Base-by-base conservation (phyloP, 75 land plant genomes). In the Adiantum capillusveneris region DNA sequence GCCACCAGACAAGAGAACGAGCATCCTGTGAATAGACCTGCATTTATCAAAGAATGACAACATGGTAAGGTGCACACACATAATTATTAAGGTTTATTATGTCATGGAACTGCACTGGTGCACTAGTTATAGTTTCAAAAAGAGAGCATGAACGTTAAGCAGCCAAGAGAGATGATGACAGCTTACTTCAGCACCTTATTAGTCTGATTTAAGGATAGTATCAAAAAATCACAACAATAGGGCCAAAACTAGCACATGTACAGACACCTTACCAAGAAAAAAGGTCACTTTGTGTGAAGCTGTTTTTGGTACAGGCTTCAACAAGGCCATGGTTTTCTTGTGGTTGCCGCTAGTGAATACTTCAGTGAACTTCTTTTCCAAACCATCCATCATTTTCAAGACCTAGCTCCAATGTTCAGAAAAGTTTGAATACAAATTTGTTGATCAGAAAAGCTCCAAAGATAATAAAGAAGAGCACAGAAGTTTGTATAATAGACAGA, bases 21-120 rank as follows among this genome's bases (percentile, higher is more conserved):
- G 50, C 57, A 63, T 25, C 72, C 72, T 27, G 72, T 49, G 13
- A 69, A 69, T 18, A 69, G 25, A 17, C 72, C 72, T 69, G 77
- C 34, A 79, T 28, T 12, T 19, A 13, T 2, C 25, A 26, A 31
- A 36, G 18, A 39, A 29, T 21, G 39, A 65, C 65, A 63, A 57
- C 7, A 9, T 17, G 9, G 11, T 37, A 21, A 27, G 17, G 27
- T 21, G 18, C 11, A 30, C 59, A 18, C 25, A 57, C 28, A 30
- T 21, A 31, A 20, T 25, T 18, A 27, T 16, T 11, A 9, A 30
- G 27, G 7, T 16, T 9, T 57, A 11, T 24, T 57, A 7, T 52
- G 19, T 52, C 24, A 7, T 19, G 16, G 6, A 24, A 7, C 19
- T 24, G n/a, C 19, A n/a, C n/a, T n/a, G n/a, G n/a, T n/a, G n/a